These are phyloP conservation scores for Rhododendron simsii DNA, from an alignment of 148 eudicot genomes.

Conservation along the genomic window DNA sequence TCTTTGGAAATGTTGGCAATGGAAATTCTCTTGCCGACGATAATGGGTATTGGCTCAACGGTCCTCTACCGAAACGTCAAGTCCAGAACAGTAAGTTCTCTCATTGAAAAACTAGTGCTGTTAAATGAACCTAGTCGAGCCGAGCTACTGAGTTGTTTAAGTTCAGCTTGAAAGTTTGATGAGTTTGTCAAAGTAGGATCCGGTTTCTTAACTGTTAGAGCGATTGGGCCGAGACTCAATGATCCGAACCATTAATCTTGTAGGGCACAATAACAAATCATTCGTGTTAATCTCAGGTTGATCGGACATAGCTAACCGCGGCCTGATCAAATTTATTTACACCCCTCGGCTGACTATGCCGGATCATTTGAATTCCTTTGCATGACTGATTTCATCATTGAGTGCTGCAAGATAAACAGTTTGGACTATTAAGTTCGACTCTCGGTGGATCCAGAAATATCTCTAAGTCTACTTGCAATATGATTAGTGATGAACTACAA, in stretches of 20 bases:
- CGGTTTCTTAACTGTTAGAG: background rate
- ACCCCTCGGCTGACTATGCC: too few species aligned
- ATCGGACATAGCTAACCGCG: background rate
- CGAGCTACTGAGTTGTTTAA: background rate
- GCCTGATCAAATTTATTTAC: too few species aligned
- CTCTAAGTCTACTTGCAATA: too few species aligned
- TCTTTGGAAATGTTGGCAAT: slow-evolving; percentile 29
- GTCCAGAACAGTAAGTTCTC: slow-evolving; percentile 48
- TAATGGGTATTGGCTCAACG: slow-evolving; percentile 45
- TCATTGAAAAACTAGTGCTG: background rate
- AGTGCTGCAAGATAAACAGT: too few species aligned
- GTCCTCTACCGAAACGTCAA: slow-evolving; percentile 54
- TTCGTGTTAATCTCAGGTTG: background rate
- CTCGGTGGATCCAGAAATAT: too few species aligned
- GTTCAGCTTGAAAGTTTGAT: background rate
- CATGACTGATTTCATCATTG: background rate
- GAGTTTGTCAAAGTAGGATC: background rate
- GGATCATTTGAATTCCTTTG: background rate
- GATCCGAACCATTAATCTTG: background rate
- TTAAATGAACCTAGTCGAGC: background rate
- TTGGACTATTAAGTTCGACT: too few species aligned
- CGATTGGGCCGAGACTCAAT: background rate
- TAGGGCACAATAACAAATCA: background rate
- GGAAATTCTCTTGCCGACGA: slow-evolving; percentile 47
- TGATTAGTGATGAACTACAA: too few species aligned